These are phyloP conservation scores for Perkinsus chesapeaki DNA, from an alignment of 169 alveolate species.

Conservation along the genomic window DNA sequence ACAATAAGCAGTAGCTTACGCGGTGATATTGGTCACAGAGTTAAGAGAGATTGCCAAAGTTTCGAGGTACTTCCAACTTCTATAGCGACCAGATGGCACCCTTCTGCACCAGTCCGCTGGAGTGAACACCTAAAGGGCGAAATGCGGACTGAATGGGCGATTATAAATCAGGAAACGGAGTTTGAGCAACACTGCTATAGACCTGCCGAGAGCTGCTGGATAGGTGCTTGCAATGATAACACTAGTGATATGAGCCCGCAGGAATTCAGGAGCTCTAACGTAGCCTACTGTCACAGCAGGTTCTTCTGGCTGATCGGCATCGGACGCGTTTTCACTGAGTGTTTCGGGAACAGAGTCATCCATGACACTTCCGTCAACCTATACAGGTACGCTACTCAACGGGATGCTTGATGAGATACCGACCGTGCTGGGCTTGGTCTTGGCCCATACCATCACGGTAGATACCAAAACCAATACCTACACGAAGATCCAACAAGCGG, in stretches of 20 bases:
- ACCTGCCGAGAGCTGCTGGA: too few relatives aligned
- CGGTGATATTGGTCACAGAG: slow-evolving; percentile 54
- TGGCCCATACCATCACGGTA: slow-evolving; percentile 72
- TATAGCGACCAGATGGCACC: slow-evolving; percentile 45
- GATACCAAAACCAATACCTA: slow-evolving; percentile 60
- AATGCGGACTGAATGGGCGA: too few relatives aligned
- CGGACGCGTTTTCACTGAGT: not conserved
- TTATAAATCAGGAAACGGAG: too few relatives aligned
- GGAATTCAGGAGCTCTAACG: too few relatives aligned
- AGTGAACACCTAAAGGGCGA: slow-evolving; percentile 1
- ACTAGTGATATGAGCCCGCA: too few relatives aligned
- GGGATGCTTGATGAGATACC: not conserved
- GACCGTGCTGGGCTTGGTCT: slow-evolving; percentile 25
- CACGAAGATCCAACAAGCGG: not conserved
- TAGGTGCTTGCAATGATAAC: too few relatives aligned
- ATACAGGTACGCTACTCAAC: not conserved
- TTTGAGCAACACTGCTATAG: too few relatives aligned
- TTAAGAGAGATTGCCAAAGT: slow-evolving; percentile 58
- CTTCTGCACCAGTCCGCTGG: slow-evolving; percentile 47
- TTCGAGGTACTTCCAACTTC: slow-evolving; percentile 65
- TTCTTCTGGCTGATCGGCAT: not conserved
- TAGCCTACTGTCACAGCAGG: not conserved
- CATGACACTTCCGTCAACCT: not conserved
- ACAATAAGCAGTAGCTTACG: not conserved
- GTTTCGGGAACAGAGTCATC: not conserved